Percentiles rank a stretch among this genome's conserved stretches.
These are phyloP conservation scores for Coprinopsis cinerea DNA, from an alignment of 768 basidiomycete genomes.

Conservation along the genomic window DNA sequence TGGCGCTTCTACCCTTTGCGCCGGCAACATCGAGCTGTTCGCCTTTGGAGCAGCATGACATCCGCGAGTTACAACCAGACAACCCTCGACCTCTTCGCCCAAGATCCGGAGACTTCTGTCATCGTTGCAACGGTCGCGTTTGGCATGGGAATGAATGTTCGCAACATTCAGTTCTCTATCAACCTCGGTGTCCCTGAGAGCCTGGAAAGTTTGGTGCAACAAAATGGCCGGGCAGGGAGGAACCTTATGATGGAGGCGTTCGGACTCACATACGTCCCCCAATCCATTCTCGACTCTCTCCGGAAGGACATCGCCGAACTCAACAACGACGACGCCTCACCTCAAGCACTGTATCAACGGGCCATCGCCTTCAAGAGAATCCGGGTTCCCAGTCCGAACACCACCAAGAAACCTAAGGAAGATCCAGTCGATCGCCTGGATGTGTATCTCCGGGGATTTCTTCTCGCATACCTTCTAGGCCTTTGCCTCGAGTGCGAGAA, in stretches of 20 bases:
- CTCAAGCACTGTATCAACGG: no score
- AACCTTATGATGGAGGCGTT: constrained; percentile 7
- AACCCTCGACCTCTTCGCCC: constrained; percentile 13
- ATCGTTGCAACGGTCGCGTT: constrained; percentile 18
- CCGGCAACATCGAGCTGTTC: constrained; percentile 11
- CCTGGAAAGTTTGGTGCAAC: constrained; percentile 13
- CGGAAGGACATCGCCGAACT: not conserved
- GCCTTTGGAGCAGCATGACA: constrained; percentile 16
- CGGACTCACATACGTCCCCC: constrained; percentile 16
- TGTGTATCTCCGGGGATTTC: not conserved
- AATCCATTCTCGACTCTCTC: constrained; percentile 1
- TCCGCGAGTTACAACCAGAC: constrained; percentile 13
- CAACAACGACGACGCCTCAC: no score
- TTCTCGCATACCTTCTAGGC: not conserved
- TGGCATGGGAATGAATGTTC: constrained; percentile 19
- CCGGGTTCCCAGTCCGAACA: no score
- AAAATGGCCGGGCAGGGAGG: constrained; percentile 16
- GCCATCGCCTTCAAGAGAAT: no score
- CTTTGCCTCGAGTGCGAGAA: not conserved
- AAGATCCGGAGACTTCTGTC: constrained; percentile 12
- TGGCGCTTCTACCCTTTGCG: constrained; percentile 12
- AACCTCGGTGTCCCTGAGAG: constrained; percentile 17
- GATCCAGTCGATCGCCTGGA: no score
- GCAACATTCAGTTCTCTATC: constrained; percentile 14
- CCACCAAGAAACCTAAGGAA: no score